Evolutionary conservation across 305 asterid genomes (phyloP).

Genomic region (Solanum hybrid): DNA sequence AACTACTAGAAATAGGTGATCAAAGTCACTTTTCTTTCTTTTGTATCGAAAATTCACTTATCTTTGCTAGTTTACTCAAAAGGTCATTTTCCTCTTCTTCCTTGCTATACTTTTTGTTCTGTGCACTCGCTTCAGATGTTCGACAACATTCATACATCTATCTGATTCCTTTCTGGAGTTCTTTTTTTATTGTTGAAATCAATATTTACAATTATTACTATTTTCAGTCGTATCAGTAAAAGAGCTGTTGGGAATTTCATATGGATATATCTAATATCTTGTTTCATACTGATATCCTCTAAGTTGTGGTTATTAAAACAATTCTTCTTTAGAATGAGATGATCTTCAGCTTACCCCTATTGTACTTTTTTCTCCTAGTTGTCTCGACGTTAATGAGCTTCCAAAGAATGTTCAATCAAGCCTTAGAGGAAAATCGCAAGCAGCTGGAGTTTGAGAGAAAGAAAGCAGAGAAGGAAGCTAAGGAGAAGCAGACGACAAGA

Average conservation of each 20-base stretch:
- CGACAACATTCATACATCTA: neutral
- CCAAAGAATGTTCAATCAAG: conserved; percentile 59
- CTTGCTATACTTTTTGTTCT: neutral
- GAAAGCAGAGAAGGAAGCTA: conserved; percentile 54
- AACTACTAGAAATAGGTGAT: neutral
- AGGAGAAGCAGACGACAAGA: conserved; percentile 9
- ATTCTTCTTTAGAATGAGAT: neutral
- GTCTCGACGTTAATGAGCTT: conserved; percentile 64
- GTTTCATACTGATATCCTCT: neutral
- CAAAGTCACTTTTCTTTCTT: neutral
- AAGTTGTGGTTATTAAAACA: neutral
- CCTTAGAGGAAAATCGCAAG: conserved; percentile 69
- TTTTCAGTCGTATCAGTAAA: neutral
- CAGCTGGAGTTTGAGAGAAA: conserved; percentile 67
- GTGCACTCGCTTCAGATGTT: neutral
- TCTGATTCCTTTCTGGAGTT: neutral
- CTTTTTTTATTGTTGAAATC: neutral
- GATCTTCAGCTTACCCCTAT: neutral
- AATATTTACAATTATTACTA: neutral
- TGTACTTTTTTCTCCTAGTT: conserved; percentile 33
- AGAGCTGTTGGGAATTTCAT: neutral
- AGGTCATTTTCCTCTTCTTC: neutral
- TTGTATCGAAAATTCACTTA: neutral
- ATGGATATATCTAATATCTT: neutral
- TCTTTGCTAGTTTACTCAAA: neutral